These are phyloP conservation scores for Penicillium janthinellum DNA, from an alignment of 2,329 filamentous ascomycete species.

Conservation along the genomic window DNA sequence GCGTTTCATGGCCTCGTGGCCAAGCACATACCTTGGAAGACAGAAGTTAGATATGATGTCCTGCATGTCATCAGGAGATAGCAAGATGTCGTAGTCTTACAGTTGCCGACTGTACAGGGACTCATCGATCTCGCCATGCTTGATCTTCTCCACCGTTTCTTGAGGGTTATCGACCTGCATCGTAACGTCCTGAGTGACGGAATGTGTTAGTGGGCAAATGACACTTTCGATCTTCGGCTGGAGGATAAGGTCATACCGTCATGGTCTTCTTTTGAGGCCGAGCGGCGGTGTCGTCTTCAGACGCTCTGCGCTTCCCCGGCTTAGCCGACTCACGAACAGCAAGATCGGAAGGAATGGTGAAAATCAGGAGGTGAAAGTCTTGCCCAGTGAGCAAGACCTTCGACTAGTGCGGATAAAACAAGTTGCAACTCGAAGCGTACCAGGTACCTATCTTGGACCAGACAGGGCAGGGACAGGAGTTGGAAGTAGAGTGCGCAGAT, in stretches of 20 bases:
- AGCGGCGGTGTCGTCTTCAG: slow-evolving; percentile 49
- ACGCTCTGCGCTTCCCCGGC: slow-evolving; percentile 57
- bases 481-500: slow-evolving; percentile 14
- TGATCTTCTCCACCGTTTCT: slow-evolving; percentile 61
- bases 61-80: neutral
- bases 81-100: slow-evolving; percentile 27
- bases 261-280: slow-evolving; percentile 57
- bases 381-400: slow-evolving; percentile 47
- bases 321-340: slow-evolving; percentile 49
- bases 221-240: neutral
- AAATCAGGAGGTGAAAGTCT: slow-evolving; percentile 42
- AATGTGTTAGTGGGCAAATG: slow-evolving; percentile 19
- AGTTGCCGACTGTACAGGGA: slow-evolving; percentile 69
- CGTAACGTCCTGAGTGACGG: slow-evolving; percentile 49
- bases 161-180: slow-evolving; percentile 65
- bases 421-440: slow-evolving; percentile 33
- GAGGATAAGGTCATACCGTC: slow-evolving; percentile 43
- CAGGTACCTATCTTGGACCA: slow-evolving; percentile 25
- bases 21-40: slow-evolving; percentile 61
- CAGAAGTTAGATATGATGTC: slow-evolving; percentile 15
- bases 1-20: slow-evolving; percentile 92
- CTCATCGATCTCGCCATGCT: slow-evolving; percentile 67
- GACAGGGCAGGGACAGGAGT: slow-evolving; percentile 12
- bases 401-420: slow-evolving; percentile 30
- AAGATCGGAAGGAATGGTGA: slow-evolving; percentile 48